Evolutionary conservation across 352 stramenopile genomes (phyloP).

Genomic region (Bremia lactucae): DNA sequence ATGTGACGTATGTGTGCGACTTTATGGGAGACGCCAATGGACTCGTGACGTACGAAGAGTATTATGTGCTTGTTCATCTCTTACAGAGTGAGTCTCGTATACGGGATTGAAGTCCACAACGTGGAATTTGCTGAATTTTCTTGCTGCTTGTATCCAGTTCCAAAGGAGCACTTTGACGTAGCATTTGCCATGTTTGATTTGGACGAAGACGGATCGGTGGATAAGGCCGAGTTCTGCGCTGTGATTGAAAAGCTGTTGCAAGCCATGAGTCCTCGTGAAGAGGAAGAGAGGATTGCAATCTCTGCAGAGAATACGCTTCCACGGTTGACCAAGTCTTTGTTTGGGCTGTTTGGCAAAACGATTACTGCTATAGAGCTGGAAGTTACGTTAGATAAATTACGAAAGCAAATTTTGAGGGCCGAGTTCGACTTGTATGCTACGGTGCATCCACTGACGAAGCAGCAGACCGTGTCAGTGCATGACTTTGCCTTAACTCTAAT

Average conservation of each 20-base stretch:
- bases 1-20: slow-evolving; percentile 55
- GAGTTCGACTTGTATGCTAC: slow-evolving; percentile 70
- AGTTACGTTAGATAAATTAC: slow-evolving; percentile 34
- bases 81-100: slow-evolving; percentile 41
- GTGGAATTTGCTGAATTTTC: slow-evolving; percentile 1
- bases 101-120: background rate
- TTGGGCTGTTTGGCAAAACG: slow-evolving; percentile 42
- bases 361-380: slow-evolving; percentile 49
- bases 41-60: slow-evolving; percentile 75
- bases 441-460: slow-evolving; percentile 28
- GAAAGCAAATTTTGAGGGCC: slow-evolving; percentile 46
- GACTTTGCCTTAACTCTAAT: slow-evolving; percentile 72
- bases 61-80: slow-evolving; percentile 66
- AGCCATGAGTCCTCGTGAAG: slow-evolving; percentile 23
- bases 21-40: slow-evolving; percentile 62
- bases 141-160: slow-evolving; percentile 25
- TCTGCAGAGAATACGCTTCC: slow-evolving; percentile 39
- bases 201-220: slow-evolving; percentile 57
- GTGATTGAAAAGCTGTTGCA: slow-evolving; percentile 59
- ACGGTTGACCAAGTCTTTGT: slow-evolving; percentile 54
- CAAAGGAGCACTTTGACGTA: slow-evolving; percentile 65
- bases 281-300: slow-evolving; percentile 11
- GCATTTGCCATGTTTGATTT: slow-evolving; percentile 78
- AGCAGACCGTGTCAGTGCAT: slow-evolving; percentile 50
- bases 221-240: slow-evolving; percentile 64